A percentile compares a stretch with the other conserved stretches of the same genome.
phyloP scores from a whole-genome alignment of 2,329 filamentous ascomycete genomes.

The Colletotrichum filicis region DNA sequence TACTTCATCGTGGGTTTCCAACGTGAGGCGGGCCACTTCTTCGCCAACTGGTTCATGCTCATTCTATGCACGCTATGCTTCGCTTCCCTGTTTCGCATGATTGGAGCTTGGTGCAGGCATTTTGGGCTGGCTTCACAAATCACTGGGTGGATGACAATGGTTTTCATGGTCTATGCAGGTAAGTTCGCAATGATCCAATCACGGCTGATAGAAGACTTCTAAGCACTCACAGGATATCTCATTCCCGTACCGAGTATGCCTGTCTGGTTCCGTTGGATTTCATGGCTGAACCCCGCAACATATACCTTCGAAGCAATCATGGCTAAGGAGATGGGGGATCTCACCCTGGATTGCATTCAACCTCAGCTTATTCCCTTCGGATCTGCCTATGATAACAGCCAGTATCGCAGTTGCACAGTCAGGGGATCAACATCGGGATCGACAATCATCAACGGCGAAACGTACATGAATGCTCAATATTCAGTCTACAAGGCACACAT shows the following conservation, averaged over 20 bases:
- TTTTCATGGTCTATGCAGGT: conserved; percentile 69
- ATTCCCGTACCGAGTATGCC: conserved; percentile 68
- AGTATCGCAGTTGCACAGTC: not conserved
- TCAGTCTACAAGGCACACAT: conserved; percentile 25
- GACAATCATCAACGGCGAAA: conserved; percentile 40
- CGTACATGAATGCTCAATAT: conserved; percentile 28
- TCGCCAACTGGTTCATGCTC: conserved; percentile 77
- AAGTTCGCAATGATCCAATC: conserved; percentile 20
- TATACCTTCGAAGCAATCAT: conserved; percentile 80
- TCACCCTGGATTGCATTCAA: conserved; percentile 53
- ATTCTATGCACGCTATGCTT: conserved; percentile 76
- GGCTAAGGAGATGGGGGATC: conserved; percentile 71
- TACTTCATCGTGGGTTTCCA: conserved; percentile 66
- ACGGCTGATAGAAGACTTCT: conserved; percentile 5
- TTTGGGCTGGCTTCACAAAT: conserved; percentile 66
- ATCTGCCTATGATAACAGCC: not conserved
- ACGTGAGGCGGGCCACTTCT: conserved; percentile 71
- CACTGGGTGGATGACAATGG: conserved; percentile 65
- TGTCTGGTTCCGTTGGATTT: conserved; percentile 80
- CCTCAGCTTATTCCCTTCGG: conserved; percentile 20
- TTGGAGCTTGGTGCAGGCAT: conserved; percentile 76
- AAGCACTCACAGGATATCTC: conserved; percentile 58
- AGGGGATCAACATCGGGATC: not conserved
- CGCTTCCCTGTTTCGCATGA: conserved; percentile 79
- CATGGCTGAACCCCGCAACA: conserved; percentile 77